phyloP scores from a whole-genome alignment of 2,329 filamentous ascomycete species.

The Arthrobotrys pseudoclavata region DNA sequence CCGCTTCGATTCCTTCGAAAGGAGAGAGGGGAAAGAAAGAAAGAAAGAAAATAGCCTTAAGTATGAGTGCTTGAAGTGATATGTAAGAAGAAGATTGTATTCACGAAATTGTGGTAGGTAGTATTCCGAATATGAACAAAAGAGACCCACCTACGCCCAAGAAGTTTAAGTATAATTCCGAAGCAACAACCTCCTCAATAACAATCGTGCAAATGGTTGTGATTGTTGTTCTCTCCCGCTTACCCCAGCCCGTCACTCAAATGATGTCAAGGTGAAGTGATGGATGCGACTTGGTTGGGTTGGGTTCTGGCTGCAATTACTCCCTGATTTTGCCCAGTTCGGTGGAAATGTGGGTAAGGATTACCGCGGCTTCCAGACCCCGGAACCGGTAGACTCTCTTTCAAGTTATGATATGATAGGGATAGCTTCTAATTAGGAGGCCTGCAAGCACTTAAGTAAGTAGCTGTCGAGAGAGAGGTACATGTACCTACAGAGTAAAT shows the following conservation, averaged over 20 bases:
- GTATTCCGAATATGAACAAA: background rate
- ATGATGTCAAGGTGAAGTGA: constrained; percentile 60
- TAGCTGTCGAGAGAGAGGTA: background rate
- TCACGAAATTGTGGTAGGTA: constrained; percentile 17
- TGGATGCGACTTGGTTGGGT: no score
- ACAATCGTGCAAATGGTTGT: constrained; percentile 6
- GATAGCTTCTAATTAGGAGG: background rate
- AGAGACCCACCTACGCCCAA: constrained; percentile 28
- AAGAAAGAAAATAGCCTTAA: background rate
- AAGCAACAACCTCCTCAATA: background rate
- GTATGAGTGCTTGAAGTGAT: constrained; percentile 9
- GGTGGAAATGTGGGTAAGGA: constrained; percentile 35
- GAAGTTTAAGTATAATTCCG: no score
- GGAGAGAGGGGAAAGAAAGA: background rate
- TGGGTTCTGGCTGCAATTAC: constrained; percentile 15
- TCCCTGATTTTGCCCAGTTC: constrained; percentile 41
- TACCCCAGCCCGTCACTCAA: constrained; percentile 31
- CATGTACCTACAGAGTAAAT: background rate
- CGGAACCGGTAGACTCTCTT: constrained; percentile 24
- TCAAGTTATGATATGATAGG: no score
- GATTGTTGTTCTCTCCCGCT: constrained; percentile 17
- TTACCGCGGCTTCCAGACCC: constrained; percentile 37
- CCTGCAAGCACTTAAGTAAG: no score
- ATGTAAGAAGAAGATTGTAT: background rate
- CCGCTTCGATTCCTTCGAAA: constrained; percentile 16